Base-by-base conservation (phyloP, 2,329 filamentous ascomycete species). In the Hawksworthiomyces lignivorus region DNA sequence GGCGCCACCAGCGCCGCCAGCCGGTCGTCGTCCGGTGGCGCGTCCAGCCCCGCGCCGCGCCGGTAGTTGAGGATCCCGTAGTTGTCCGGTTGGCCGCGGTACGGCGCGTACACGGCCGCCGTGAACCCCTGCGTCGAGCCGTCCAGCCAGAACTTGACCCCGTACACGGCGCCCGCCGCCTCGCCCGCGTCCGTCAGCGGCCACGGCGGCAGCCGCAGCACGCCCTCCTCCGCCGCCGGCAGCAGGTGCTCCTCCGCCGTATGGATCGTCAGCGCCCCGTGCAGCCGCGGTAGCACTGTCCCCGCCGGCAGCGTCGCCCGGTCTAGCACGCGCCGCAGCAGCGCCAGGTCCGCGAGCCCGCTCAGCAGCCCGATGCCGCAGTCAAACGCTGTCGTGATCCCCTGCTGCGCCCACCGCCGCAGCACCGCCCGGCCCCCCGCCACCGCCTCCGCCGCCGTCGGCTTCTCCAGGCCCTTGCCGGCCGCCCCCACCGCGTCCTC, bases 11-110 rank as follows among this genome's bases (percentile, higher is more conserved):
- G 42, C 7, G 35, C 21, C 17, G 36, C 31, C 2, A 48, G 32
- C 11, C 36, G 30, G 38, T 48, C 42, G 31, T 46, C 44, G 39
- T 46, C 39, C 10, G 39, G 39, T 26, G 39, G 30, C 11, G 39
- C 40, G 17, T 41, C 36, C 21, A 40, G 33, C 5, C 15, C 41
- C 5, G 22, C 9, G 12, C 43, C 39, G 26, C 40, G 17, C 21
- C 44, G 40, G 52, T 36, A 52, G 40, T 52, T 51, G 28, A 53
- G 53, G 44, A 57, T 56, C 53, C 33, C 56, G 35, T 45, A 50
- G 37, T 49, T 48, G 35, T 50, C 48, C n/a, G 50, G 44, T 5
- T 52, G 27, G 28, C 24, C 33, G 24, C 15, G 36, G 33, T 47
- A 47, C 22, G 40, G 28, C 34, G 35, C 29, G 34, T 44, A 41